Evolutionary conservation across 768 basidiomycete genomes (phyloP), one percentile per base, ranked within the genome.

Genomic region (Coprinopsis strossmayeri): DNA sequence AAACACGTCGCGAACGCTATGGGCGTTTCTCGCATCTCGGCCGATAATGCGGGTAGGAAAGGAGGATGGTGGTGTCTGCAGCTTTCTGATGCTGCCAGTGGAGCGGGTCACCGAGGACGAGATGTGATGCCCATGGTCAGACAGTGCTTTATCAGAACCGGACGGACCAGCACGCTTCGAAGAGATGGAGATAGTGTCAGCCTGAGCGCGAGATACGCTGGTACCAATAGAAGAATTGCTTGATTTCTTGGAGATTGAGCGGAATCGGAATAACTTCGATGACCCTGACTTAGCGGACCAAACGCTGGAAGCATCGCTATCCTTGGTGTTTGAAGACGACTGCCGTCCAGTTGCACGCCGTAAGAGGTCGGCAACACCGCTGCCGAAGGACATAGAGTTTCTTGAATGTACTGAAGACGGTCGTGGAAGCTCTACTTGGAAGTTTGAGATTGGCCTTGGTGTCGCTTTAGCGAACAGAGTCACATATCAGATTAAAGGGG

Each of bases 21-120:
- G 61, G 12, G 70, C 67, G 50, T 63, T 69, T 53, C 64, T 69
- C 27, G 60, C 58, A 24, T 76, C 73, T 28, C 60, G 66, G n/a
- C 62, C 65, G 34, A 68, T 58, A 45, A 55, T 53, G 12, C 66
- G 68, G 21, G 62, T 58, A 50, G 69, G 71, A 50, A 80, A 83
- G 3, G 80, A 79, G 0, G 81, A 82, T 9, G 81, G 81, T n/a
- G 81, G 79, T 4, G 71, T 71, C 24, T 70, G 72, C 27, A 76
- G 58, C 28, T 42, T 46, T 21, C 54, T 69, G 73, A 30, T 75
- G 59, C 28, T 70, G 69, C 68, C 68, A n/a, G 73, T 60, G 7
- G 76, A 76, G 48, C 72, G 72, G 25, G 68, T 65, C 20, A 67
- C 63, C 27, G 61, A 63, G n/a, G 66, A 61, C 3, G 66, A 62